phyloP scores from a whole-genome alignment of 495 filamentous ascomycete genomes.

The Hypoxylon crocopeplum region DNA sequence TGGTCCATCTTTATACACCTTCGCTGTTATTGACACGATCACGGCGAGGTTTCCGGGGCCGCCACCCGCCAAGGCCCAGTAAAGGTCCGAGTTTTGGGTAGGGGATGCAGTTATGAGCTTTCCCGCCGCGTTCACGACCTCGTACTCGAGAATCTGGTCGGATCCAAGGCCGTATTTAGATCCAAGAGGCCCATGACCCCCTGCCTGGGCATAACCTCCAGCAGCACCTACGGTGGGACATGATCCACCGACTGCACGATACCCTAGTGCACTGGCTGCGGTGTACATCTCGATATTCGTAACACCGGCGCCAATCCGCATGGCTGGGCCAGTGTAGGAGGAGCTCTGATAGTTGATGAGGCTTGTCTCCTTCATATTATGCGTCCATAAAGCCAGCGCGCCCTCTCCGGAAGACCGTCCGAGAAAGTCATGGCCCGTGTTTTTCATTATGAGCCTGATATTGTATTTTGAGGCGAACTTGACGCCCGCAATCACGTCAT shows the following conservation, averaged over 20 bases:
- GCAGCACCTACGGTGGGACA: slow-evolving; percentile 55
- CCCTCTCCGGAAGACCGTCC: slow-evolving; percentile 32
- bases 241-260: background rate
- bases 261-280: background rate
- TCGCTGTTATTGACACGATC: slow-evolving; percentile 52
- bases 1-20: slow-evolving; percentile 38
- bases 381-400: slow-evolving; percentile 26
- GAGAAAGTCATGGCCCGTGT: slow-evolving; percentile 56
- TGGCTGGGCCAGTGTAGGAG: background rate
- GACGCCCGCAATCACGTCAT: slow-evolving; percentile 44
- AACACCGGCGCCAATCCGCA: background rate
- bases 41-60: slow-evolving; percentile 61
- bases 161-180: slow-evolving; percentile 63
- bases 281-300: background rate
- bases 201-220: slow-evolving; percentile 58
- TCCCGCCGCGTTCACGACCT: slow-evolving; percentile 60
- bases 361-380: background rate
- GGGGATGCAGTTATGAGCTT: slow-evolving; percentile 50
- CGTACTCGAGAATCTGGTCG: slow-evolving; percentile 62
- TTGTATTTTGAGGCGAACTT: slow-evolving; percentile 49
- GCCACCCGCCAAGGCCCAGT: slow-evolving; percentile 65
- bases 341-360: background rate
- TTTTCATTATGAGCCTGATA: slow-evolving; percentile 53
- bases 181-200: slow-evolving; percentile 62
- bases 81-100: slow-evolving; percentile 58